Conservation (phyloP, 2,329 filamentous ascomycete species). For the Catunica adiposa region DNA sequence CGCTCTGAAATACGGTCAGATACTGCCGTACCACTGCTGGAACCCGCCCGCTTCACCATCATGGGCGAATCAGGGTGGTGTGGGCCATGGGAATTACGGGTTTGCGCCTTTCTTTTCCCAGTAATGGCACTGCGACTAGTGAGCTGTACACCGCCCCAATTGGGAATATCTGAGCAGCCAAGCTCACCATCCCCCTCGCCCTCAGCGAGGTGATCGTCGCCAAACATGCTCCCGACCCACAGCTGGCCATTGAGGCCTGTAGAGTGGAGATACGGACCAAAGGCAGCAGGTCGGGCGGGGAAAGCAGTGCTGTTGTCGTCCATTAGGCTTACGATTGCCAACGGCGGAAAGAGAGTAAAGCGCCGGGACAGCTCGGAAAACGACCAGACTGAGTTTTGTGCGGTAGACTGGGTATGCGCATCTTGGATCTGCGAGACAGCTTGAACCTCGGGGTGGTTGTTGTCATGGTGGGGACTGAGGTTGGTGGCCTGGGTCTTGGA, state of each 20-base stretch:
- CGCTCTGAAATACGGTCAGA: background rate
- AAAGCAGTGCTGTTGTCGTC: constrained; percentile 98
- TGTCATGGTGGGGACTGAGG: background rate
- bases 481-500: background rate
- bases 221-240: constrained; percentile 87
- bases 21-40: constrained; percentile 17
- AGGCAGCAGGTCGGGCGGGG: constrained; percentile 78
- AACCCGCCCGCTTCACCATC: background rate
- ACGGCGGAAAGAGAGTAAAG: constrained; percentile 82
- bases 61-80: background rate
- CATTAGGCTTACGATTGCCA: constrained; percentile 86
- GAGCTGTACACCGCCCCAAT: constrained; percentile 46
- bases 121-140: constrained; percentile 17
- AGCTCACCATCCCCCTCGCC: constrained; percentile 64
- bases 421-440: background rate
- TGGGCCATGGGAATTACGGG: background rate
- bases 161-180: constrained; percentile 86
- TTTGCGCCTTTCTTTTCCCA: background rate
- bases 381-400: constrained; percentile 15
- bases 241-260: constrained; percentile 73
- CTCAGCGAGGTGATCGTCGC: constrained; percentile 53
- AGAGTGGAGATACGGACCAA: constrained; percentile 62
- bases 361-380: constrained; percentile 59
- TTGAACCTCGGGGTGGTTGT: background rate
- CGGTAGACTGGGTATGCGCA: constrained; percentile 15